phyloP scores from a whole-genome alignment of 805 yeast genomes.

The Lachancea waltii region DNA sequence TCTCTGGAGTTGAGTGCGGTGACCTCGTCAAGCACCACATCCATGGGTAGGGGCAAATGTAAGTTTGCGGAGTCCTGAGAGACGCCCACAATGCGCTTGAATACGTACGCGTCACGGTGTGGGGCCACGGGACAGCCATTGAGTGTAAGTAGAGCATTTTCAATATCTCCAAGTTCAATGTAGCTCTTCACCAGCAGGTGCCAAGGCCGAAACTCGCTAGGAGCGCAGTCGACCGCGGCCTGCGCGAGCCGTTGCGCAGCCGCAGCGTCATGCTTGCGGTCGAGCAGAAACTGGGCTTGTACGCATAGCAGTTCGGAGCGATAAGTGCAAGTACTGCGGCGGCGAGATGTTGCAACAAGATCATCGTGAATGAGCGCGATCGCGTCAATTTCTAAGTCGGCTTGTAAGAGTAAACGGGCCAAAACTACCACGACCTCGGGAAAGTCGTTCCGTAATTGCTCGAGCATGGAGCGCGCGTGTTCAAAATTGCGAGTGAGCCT shows the following conservation, averaged over 20 bases:
- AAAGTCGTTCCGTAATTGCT: constrained; percentile 15
- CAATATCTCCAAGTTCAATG: constrained; percentile 57
- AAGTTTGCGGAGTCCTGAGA: constrained; percentile 32
- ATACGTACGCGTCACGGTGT: constrained; percentile 56
- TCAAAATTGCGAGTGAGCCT: constrained; percentile 26
- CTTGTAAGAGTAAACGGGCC: constrained; percentile 28
- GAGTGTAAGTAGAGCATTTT: constrained; percentile 62
- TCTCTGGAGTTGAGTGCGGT: constrained; percentile 59
- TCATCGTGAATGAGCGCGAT: constrained; percentile 27
- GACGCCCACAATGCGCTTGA: constrained; percentile 52
- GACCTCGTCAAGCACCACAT: constrained; percentile 65
- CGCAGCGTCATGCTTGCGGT: constrained; percentile 21
- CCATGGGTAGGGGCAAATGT: constrained; percentile 72
- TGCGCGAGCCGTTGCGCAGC: constrained; percentile 26
- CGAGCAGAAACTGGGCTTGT: constrained; percentile 27
- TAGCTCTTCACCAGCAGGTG: constrained; percentile 57
- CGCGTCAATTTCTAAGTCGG: constrained; percentile 35
- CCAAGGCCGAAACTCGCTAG: constrained; percentile 76
- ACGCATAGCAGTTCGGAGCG: constrained; percentile 28
- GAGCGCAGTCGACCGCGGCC: constrained; percentile 52
- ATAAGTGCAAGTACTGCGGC: no score
- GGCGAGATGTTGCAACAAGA: no score
- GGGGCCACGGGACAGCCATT: constrained; percentile 81
- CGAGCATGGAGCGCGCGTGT: constrained; percentile 23
- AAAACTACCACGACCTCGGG: constrained; percentile 29